A percentile compares a stretch with the other conserved stretches of the same genome.
phyloP scores from a whole-genome alignment of 495 filamentous ascomycete species.

The Daldinia caldariorum region DNA sequence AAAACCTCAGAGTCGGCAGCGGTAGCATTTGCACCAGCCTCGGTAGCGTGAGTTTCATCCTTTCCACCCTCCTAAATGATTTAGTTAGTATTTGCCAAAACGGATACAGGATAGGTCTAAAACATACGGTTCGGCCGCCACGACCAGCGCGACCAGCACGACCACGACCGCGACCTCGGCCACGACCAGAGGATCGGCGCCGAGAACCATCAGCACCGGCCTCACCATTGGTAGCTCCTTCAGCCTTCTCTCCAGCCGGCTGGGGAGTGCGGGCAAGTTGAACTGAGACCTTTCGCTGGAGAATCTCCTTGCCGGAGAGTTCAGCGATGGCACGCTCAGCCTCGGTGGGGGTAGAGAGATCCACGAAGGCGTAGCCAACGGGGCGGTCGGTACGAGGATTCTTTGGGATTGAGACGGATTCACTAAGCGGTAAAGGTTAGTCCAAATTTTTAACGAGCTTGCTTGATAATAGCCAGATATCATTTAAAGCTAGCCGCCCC shows the following conservation, averaged over 20 bases:
- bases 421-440: slow-evolving; percentile 65
- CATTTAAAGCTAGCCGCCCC: background rate
- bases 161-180: slow-evolving; percentile 74
- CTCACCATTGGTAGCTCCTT: slow-evolving; percentile 72
- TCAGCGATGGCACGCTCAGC: slow-evolving; percentile 92
- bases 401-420: slow-evolving; percentile 97
- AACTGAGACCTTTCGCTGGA: slow-evolving; percentile 97
- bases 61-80: slow-evolving; percentile 57
- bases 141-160: slow-evolving; percentile 80
- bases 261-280: slow-evolving; percentile 98
- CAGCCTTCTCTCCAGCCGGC: slow-evolving; percentile 77
- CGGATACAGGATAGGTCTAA: background rate
- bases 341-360: slow-evolving; percentile 91
- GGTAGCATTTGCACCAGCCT: slow-evolving; percentile 58
- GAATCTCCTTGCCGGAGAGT: slow-evolving; percentile 95
- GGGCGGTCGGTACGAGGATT: slow-evolving; percentile 98
- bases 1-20: slow-evolving; percentile 59
- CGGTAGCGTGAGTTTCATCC: slow-evolving; percentile 54
- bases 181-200: slow-evolving; percentile 79
- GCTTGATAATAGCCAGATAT: background rate
- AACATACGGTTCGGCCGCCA: slow-evolving; percentile 77
- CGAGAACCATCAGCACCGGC: slow-evolving; percentile 77
- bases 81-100: slow-evolving; percentile 19
- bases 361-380: slow-evolving; percentile 98
- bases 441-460: background rate